Evolutionary conservation across 495 filamentous ascomycete genomes (phyloP).

Genomic region (Penicillium diatomitis): DNA sequence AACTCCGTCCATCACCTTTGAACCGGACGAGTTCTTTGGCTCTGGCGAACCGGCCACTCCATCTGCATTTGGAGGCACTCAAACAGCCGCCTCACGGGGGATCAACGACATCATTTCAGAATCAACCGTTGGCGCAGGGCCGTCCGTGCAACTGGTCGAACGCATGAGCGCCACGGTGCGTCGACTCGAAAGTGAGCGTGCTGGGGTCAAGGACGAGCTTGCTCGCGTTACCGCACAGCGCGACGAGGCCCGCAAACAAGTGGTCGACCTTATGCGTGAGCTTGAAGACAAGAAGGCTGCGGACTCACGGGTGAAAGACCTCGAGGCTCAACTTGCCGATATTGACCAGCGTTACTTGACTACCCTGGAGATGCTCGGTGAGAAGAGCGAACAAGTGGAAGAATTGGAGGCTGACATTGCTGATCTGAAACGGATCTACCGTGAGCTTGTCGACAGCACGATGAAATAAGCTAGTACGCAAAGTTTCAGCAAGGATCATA

Average conservation of each 20-base stretch:
- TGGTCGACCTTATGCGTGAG: constrained; percentile 80
- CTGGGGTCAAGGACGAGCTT: constrained; percentile 76
- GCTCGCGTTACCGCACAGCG: constrained; percentile 68
- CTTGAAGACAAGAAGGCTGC: constrained; percentile 57
- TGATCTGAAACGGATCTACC: constrained; percentile 91
- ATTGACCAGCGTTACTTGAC: constrained; percentile 70
- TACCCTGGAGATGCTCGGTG: constrained; percentile 87
- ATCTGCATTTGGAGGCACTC: constrained; percentile 37
- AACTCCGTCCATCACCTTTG: constrained; percentile 50
- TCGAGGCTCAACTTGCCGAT: constrained; percentile 55
- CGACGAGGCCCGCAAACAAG: constrained; percentile 84
- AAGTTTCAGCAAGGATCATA: not conserved
- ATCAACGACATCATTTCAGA: constrained; percentile 85
- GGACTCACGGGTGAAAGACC: constrained; percentile 47
- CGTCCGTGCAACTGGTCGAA: constrained; percentile 91
- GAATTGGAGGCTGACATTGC: constrained; percentile 81
- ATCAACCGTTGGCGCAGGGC: constrained; percentile 80
- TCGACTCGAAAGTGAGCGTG: constrained; percentile 82
- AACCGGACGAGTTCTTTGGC: constrained; percentile 62
- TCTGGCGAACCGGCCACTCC: constrained; percentile 52
- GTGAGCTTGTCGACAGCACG: constrained; percentile 81
- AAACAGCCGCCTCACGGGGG: constrained; percentile 40
- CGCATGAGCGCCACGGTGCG: constrained; percentile 92
- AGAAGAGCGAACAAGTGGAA: constrained; percentile 91
- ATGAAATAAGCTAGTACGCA: constrained; percentile 43